Percentiles rank a stretch among this genome's conserved stretches.
These are phyloP conservation scores for Suillus alpinus DNA, from an alignment of 768 basidiomycete species.

Conservation along the genomic window DNA sequence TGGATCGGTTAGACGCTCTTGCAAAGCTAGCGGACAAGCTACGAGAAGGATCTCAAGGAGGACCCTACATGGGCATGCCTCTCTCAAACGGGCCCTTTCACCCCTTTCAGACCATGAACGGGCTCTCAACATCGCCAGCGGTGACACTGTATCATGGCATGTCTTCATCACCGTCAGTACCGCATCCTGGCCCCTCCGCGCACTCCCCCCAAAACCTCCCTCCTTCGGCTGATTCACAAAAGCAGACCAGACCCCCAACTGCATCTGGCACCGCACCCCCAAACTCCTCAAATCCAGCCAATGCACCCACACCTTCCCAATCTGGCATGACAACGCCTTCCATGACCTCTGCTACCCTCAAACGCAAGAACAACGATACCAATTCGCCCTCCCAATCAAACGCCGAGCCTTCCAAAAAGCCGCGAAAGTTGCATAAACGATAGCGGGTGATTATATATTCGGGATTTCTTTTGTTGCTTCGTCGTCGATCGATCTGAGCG, in stretches of 20 bases:
- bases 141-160: constrained; percentile 44
- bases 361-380: constrained; percentile 49
- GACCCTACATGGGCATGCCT: constrained; percentile 15
- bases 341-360: constrained; percentile 47
- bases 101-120: constrained; percentile 15
- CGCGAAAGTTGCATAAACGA: constrained; percentile 51
- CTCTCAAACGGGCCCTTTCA: background rate
- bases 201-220: constrained; percentile 50
- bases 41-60: constrained; percentile 25
- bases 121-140: constrained; percentile 26
- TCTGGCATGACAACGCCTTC: constrained; percentile 47
- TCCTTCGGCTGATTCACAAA: constrained; percentile 52
- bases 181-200: constrained; percentile 40
- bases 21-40: constrained; percentile 37
- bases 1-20: constrained; percentile 41
- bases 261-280: constrained; percentile 36
- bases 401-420: constrained; percentile 47
- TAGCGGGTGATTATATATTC: constrained; percentile 26
- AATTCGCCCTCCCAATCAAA: constrained; percentile 52
- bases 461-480: constrained; percentile 15
- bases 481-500: constrained; percentile 2
- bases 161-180: constrained; percentile 43
- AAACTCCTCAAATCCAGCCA: constrained; percentile 24
- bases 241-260: constrained; percentile 61
- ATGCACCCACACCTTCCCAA: constrained; percentile 39